Evolutionary conservation across 148 eudicot species (phyloP), one percentile per base, ranked within the genome.

Genomic region (Fagopyrum esculentum): DNA sequence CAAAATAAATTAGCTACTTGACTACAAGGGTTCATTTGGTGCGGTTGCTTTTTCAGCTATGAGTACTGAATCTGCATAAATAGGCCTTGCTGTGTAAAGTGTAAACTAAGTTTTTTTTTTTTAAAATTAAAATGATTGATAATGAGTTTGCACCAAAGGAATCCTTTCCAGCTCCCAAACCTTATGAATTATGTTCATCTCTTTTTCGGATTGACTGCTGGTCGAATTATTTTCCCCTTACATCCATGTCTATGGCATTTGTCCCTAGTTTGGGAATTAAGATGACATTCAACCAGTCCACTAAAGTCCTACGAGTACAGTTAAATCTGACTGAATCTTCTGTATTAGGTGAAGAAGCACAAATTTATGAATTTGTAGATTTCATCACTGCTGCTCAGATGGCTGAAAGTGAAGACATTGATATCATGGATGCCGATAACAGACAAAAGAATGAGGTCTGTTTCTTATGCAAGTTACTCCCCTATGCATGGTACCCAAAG

Each of bases 341-440:
- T 76, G n/a, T 82, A 66, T 69, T 86, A 95, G 98, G 98, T 60
- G 80, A 78, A 75, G 77, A 78, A 84, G 92, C 97, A 81, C 87
- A 90, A 52, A 74, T 95, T 45, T 70, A 77, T 83, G 90, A 89
- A 75, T 77, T 92, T 29, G 91, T 95, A 75, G 98, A 95, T 84
- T 86, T 89, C 82, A 92, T 95, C 55, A 79, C 85, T 76, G 98
- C 98, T 78, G 87, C 96, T 75, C 87, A 86, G 81, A 84, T 95
- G 60, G 97, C 97, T 77, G 86, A 84, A 80, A 84, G 69, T 82
- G 88, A 82, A 75, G 83, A 84, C 63, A 71, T 60, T 43, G 80
- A 78, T 46, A 75, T 75, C 56, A 78, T 83, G 61, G 47, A 75
- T 69, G 71, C 52, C 73, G 79, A 66, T 52, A 77, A 76, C 73